phyloP scores from a whole-genome alignment of 2,329 filamentous ascomycete genomes.

The Fusarium coicis region DNA sequence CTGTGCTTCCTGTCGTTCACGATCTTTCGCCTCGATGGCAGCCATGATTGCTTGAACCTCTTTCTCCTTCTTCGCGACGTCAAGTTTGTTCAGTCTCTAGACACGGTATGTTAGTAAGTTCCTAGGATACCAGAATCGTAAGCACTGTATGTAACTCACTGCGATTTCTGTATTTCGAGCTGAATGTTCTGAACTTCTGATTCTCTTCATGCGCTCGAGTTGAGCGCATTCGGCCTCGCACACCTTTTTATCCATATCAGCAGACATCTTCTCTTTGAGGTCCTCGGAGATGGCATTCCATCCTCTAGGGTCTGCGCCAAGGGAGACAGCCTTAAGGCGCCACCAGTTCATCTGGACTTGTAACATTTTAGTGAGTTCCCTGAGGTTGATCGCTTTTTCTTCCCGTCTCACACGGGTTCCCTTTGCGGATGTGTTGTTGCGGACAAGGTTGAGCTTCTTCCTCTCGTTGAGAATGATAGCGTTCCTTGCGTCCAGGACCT shows the following conservation, averaged over 20 bases:
- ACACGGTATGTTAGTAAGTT: neutral
- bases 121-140: neutral
- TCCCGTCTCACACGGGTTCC: constrained; percentile 48
- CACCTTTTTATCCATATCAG: constrained; percentile 24
- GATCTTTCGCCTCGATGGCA: constrained; percentile 20
- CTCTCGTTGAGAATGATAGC: constrained; percentile 33
- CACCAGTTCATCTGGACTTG: constrained; percentile 45
- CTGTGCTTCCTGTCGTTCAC: neutral
- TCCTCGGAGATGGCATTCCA: constrained; percentile 34
- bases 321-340: constrained; percentile 39
- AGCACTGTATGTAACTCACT: constrained; percentile 2
- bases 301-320: constrained; percentile 37
- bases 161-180: neutral
- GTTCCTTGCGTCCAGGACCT: constrained; percentile 17
- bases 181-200: neutral
- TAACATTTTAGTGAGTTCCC: constrained; percentile 37
- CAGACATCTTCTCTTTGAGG: constrained; percentile 35
- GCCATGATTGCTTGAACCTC: neutral
- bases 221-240: neutral
- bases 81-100: neutral
- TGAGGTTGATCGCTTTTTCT: constrained; percentile 41
- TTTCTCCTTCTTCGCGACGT: neutral
- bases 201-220: neutral
- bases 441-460: constrained; percentile 45
- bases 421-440: constrained; percentile 54